These are phyloP conservation scores for Quercus dentata DNA, from an alignment of 306 rosid species.

Conservation along the genomic window DNA sequence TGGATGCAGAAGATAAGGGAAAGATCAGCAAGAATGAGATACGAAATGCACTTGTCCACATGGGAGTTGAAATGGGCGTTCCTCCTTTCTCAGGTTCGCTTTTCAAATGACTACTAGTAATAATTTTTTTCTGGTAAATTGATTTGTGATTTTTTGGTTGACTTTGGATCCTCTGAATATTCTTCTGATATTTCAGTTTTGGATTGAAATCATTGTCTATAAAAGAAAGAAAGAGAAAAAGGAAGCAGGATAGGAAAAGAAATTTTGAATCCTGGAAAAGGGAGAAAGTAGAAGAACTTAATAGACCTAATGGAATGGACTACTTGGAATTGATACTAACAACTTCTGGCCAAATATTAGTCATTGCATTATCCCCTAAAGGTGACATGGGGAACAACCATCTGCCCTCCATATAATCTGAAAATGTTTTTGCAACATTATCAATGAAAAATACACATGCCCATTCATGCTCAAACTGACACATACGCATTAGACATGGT, in stretches of 20 bases:
- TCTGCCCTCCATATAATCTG: too few species aligned
- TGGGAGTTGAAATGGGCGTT: conserved; percentile 97
- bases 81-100: conserved; percentile 83
- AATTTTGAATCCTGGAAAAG: neutral
- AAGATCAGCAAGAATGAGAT: conserved; percentile 75
- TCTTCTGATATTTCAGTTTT: neutral
- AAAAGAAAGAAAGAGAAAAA: neutral
- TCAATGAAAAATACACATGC: too few species aligned
- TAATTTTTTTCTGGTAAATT: neutral
- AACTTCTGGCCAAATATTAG: neutral
- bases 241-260: neutral
- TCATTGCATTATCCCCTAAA: neutral
- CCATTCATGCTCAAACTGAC: too few species aligned
- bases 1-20: conserved; percentile 85
- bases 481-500: too few species aligned
- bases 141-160: neutral
- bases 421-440: too few species aligned
- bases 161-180: neutral
- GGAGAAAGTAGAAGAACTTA: neutral
- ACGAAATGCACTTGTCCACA: conserved; percentile 64
- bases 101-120: neutral
- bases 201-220: neutral
- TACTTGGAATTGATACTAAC: neutral
- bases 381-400: neutral
- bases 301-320: neutral